Evolutionary conservation across 2,329 filamentous ascomycete species (phyloP).

Genomic region (Xylaria sp.): DNA sequence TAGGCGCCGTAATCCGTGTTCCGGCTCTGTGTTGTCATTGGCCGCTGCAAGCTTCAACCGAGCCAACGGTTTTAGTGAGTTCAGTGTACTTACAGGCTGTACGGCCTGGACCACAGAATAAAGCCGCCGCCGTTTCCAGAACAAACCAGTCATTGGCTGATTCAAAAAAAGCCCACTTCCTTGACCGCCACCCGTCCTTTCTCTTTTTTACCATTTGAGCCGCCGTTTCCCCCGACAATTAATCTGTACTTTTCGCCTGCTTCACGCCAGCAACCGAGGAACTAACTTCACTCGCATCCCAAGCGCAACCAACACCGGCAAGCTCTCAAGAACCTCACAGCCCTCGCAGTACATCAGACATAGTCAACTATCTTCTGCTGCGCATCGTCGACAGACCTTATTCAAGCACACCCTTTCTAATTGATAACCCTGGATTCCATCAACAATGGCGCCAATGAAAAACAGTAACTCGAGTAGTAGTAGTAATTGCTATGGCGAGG

Average conservation of each 20-base stretch:
- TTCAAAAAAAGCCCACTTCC: constrained; percentile 12
- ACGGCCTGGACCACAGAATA: not conserved
- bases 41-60: not conserved
- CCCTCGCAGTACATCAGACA: not conserved
- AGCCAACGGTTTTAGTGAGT: not conserved
- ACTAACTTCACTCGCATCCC: too few species aligned
- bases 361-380: not conserved
- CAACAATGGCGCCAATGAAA: constrained; percentile 75
- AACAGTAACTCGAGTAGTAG: constrained; percentile 74
- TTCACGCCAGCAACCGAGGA: constrained; percentile 4
- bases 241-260: not conserved
- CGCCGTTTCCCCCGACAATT: constrained; percentile 11
- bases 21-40: constrained; percentile 2
- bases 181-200: constrained; percentile 35
- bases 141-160: constrained; percentile 7
- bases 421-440: constrained; percentile 47
- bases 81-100: not conserved
- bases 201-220: constrained; percentile 28
- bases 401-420: not conserved
- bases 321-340: too few species aligned
- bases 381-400: not conserved
- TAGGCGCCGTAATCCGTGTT: constrained; percentile 8
- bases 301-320: not conserved
- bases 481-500: constrained; percentile 83
- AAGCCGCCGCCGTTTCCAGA: constrained; percentile 31